Conservation (phyloP, 257 asterid species). For the Nicotiana undulata region DNA sequence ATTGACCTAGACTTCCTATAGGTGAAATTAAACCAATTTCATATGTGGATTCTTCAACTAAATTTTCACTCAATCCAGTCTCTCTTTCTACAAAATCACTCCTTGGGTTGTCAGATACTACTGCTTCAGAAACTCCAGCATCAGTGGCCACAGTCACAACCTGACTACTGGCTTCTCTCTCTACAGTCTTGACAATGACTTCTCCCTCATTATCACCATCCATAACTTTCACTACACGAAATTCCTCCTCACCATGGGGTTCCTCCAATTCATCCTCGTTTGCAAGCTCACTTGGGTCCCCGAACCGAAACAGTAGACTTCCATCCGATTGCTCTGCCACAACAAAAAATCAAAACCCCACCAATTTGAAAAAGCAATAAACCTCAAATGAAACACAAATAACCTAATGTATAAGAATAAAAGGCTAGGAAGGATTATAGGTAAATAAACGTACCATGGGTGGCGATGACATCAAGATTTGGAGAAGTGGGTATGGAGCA, state of each 20-base stretch:
- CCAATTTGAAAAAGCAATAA: constrained; percentile 6
- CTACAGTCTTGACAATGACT: constrained; percentile 20
- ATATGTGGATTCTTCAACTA: not conserved
- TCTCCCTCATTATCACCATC: constrained; percentile 25
- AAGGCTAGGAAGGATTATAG: not conserved
- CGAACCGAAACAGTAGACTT: constrained; percentile 69
- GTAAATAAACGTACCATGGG: constrained; percentile 39
- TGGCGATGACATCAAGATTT: constrained; percentile 41
- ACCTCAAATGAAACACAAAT: not conserved
- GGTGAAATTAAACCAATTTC: not conserved
- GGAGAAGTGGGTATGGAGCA: constrained; percentile 27
- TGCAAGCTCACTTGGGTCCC: constrained; percentile 45
- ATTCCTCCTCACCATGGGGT: constrained; percentile 18
- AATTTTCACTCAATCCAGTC: constrained; percentile 6
- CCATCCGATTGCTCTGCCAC: constrained; percentile 81
- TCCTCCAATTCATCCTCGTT: constrained; percentile 34
- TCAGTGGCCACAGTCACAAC: constrained; percentile 19
- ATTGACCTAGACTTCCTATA: not conserved
- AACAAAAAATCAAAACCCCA: constrained; percentile 17
- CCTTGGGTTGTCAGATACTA: constrained; percentile 1
- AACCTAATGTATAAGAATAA: not conserved
- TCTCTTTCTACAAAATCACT: constrained; percentile 16
- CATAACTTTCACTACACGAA: constrained; percentile 23
- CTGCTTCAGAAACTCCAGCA: constrained; percentile 8
- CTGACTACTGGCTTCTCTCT: constrained; percentile 11